phyloP scores from a whole-genome alignment of 345 rosid genomes.

The Pseudoturritis turrita region DNA sequence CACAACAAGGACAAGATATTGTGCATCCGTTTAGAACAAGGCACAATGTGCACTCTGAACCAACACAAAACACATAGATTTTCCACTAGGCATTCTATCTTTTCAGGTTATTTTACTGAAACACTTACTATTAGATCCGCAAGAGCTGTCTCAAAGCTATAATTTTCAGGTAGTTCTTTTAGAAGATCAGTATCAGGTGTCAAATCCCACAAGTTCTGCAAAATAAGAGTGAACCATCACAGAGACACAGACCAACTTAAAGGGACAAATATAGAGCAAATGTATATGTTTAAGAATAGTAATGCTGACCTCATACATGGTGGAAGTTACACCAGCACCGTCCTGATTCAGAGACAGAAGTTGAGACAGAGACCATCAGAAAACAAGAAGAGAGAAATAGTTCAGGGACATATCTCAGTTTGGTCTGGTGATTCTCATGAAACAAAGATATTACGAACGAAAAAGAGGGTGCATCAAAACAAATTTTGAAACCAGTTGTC shows the following conservation, averaged over 20 bases:
- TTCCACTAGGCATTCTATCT: neutral
- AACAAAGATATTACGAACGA: neutral
- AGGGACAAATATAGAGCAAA: neutral
- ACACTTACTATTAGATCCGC: slow-evolving; percentile 67
- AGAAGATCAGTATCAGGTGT: slow-evolving; percentile 60
- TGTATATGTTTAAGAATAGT: neutral
- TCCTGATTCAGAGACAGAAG: slow-evolving; percentile 36
- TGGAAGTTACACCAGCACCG: slow-evolving; percentile 31
- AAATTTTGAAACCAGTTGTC: neutral
- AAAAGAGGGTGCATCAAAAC: neutral
- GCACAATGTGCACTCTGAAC: neutral
- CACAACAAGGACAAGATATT: neutral
- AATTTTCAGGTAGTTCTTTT: slow-evolving; percentile 52
- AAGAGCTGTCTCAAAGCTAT: slow-evolving; percentile 58
- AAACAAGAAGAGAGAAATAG: neutral
- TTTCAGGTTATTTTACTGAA: neutral
- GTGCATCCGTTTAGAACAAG: neutral
- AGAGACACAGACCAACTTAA: neutral
- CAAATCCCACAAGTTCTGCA: slow-evolving; percentile 71
- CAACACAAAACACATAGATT: neutral
- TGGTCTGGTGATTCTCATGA: neutral
- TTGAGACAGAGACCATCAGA: neutral
- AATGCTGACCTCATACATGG: slow-evolving; percentile 42
- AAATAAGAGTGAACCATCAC: neutral
- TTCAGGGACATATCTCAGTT: neutral